Evolutionary conservation across 2,329 filamentous ascomycete genomes (phyloP).

Genomic region (Fulvia fulva): DNA sequence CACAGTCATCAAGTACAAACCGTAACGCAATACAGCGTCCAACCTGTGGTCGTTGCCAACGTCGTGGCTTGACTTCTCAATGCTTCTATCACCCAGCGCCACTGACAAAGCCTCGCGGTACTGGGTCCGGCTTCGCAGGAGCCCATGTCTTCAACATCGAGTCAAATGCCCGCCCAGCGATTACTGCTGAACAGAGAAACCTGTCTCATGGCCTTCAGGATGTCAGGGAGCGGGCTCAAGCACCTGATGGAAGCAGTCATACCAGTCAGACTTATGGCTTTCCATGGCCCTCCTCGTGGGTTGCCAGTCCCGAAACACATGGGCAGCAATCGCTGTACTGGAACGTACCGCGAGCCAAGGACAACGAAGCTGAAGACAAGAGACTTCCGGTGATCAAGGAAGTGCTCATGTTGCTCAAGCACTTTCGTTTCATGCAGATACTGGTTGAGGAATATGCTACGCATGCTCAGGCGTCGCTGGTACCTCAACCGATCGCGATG

Average conservation of each 20-base stretch:
- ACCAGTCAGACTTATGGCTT: background rate
- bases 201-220: background rate
- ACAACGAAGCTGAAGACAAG: background rate
- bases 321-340: background rate
- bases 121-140: background rate
- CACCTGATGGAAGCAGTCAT: background rate
- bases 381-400: conserved; percentile 1
- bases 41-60: conserved; percentile 16
- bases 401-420: background rate
- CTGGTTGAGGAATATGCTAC: conserved; percentile 1
- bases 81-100: conserved; percentile 22
- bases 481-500: background rate
- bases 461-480: conserved; percentile 3
- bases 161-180: background rate
- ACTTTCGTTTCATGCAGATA: conserved; percentile 5
- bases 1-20: background rate
- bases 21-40: conserved; percentile 1
- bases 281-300: background rate
- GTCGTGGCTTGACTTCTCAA: conserved; percentile 5
- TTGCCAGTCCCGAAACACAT: background rate
- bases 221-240: background rate
- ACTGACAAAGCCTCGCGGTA: conserved; percentile 9
- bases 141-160: background rate
- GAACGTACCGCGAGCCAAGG: background rate
- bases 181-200: background rate